Evolutionary conservation across 192 early-diverging fungal species (phyloP).

Genomic region (Coemansia sp.): DNA sequence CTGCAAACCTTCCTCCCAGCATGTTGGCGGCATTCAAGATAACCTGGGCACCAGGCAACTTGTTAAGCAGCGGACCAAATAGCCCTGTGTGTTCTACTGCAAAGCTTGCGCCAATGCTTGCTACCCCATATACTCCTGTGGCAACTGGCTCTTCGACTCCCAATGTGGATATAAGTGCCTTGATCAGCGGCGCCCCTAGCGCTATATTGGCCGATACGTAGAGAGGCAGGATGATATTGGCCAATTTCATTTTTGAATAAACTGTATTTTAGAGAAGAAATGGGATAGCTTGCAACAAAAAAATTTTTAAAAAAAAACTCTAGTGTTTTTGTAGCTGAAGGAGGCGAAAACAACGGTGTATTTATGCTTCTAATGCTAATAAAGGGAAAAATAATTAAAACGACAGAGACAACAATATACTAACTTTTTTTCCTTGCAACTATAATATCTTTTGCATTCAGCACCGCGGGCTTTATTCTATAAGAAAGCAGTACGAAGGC

Average conservation of each 20-base stretch:
- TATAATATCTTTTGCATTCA: too few species aligned
- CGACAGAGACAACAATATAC: not conserved
- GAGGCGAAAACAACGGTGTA: too few species aligned
- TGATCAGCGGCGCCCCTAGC: conserved; percentile 34
- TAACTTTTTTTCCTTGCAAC: too few species aligned
- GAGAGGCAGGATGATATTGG: not conserved
- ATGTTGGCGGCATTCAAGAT: conserved; percentile 31
- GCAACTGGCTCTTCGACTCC: conserved; percentile 23
- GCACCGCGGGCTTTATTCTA: too few species aligned
- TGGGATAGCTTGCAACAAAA: too few species aligned
- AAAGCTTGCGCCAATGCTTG: conserved; percentile 43
- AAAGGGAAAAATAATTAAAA: not conserved
- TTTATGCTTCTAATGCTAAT: too few species aligned
- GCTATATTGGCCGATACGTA: not conserved
- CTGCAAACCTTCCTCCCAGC: conserved; percentile 45
- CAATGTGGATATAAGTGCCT: conserved; percentile 26
- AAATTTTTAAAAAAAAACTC: not conserved
- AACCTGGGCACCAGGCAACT: conserved; percentile 29
- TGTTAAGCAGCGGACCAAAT: conserved; percentile 37
- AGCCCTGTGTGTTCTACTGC: conserved; percentile 37
- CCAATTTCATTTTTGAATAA: conserved; percentile 2
- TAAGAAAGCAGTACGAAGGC: not conserved
- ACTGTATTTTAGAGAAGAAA: not conserved
- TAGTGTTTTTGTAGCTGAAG: too few species aligned
- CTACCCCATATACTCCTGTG: conserved; percentile 36